Conservation (phyloP, 345 rosid species). For the Aurinia saxatilis region DNA sequence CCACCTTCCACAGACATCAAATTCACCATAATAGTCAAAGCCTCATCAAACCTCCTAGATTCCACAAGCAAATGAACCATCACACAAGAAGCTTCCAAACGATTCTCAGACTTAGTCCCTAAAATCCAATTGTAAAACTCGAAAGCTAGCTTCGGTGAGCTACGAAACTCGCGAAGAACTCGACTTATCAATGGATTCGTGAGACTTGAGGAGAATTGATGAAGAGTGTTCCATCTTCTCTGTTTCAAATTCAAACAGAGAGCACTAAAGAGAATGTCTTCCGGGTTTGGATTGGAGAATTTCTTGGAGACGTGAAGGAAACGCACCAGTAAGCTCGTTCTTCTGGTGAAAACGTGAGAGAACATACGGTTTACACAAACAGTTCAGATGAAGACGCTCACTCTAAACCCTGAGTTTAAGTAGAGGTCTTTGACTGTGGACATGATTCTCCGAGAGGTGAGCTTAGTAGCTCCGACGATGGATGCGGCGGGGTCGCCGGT, state of each 20-base stretch:
- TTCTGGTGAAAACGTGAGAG: slow-evolving; percentile 24
- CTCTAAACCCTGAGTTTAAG: neutral
- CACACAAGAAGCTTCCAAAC: slow-evolving; percentile 38
- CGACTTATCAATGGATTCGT: slow-evolving; percentile 38
- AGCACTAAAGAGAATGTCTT: slow-evolving; percentile 46
- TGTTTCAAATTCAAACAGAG: slow-evolving; percentile 49
- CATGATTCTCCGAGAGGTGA: neutral
- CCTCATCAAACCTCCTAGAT: slow-evolving; percentile 44
- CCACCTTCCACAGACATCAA: slow-evolving; percentile 33
- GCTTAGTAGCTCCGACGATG: slow-evolving; percentile 2
- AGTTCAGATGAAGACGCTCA: neutral
- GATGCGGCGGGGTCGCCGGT: slow-evolving; percentile 8
- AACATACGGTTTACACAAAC: slow-evolving; percentile 9
- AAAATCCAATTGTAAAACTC: slow-evolving; percentile 53
- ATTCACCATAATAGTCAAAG: slow-evolving; percentile 34
- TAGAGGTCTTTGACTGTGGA: neutral
- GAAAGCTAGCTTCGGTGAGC: slow-evolving; percentile 48
- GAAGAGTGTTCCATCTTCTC: slow-evolving; percentile 59
- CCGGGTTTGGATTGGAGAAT: slow-evolving; percentile 33
- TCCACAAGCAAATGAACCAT: slow-evolving; percentile 47
- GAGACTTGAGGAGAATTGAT: slow-evolving; percentile 32
- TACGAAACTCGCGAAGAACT: slow-evolving; percentile 42
- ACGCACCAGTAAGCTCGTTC: slow-evolving; percentile 25
- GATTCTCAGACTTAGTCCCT: slow-evolving; percentile 19
- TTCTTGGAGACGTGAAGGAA: slow-evolving; percentile 39